A percentile compares a stretch with the other conserved stretches of the same genome.
Conservation (phyloP, 768 basidiomycete species). For the Lactarius deliciosus region DNA sequence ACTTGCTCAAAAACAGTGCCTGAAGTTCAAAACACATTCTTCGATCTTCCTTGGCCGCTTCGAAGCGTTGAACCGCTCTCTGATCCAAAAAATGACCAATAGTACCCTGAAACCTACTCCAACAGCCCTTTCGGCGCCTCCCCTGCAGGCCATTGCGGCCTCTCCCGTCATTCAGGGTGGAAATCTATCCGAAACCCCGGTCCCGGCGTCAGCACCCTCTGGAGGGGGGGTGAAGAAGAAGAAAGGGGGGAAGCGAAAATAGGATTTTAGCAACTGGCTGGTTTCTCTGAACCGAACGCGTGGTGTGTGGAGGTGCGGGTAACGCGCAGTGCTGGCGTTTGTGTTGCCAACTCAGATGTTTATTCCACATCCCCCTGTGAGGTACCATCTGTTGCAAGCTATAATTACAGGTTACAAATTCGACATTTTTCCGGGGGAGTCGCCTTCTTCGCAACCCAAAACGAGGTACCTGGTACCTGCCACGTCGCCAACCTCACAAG, state of each 20-base stretch:
- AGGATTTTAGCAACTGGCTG: not conserved
- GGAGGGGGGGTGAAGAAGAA: slow-evolving; percentile 77
- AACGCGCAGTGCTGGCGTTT: not conserved
- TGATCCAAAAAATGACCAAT: slow-evolving; percentile 88
- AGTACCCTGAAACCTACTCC: slow-evolving; percentile 32
- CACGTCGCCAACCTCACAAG: not conserved
- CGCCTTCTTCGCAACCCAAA: not conserved
- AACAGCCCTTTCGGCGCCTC: slow-evolving; percentile 1
- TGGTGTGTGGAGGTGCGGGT: not conserved
- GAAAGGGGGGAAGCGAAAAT: slow-evolving; percentile 71
- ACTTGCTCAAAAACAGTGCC: slow-evolving; percentile 54
- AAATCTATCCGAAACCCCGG: slow-evolving; percentile 20
- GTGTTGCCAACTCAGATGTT: slow-evolving; percentile 1
- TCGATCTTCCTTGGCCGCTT: slow-evolving; percentile 96
- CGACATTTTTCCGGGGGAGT: not conserved
- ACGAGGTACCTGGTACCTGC: not conserved
- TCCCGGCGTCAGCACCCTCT: slow-evolving; percentile 38
- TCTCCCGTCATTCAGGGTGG: slow-evolving; percentile 13
- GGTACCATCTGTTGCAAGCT: not conserved
- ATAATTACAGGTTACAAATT: slow-evolving; percentile 2
- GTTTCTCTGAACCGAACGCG: not conserved
- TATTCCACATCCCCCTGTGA: not conserved
- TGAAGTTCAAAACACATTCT: slow-evolving; percentile 95
- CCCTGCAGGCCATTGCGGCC: slow-evolving; percentile 17
- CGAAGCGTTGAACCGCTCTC: slow-evolving; percentile 82